Evolutionary conservation across 345 rosid genomes (phyloP).

Genomic region (Gossypium arboreum): DNA sequence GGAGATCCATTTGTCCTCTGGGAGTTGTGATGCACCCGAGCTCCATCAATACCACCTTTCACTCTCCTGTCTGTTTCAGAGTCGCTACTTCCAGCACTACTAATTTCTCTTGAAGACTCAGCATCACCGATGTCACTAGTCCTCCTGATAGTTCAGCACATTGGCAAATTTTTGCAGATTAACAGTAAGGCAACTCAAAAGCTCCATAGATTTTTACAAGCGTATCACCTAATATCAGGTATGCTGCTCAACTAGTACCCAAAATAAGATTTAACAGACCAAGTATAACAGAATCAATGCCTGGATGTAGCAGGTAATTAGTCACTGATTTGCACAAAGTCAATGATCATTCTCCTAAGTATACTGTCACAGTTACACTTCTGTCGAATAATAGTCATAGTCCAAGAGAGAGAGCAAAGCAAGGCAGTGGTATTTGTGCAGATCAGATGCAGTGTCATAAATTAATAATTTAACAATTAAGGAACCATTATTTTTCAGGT

Average conservation of each 20-base stretch:
- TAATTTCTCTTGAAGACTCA: slow-evolving; percentile 37
- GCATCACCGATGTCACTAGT: slow-evolving; percentile 38
- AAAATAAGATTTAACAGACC: neutral
- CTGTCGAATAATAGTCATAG: neutral
- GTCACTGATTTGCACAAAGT: neutral
- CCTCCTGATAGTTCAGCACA: slow-evolving; percentile 25
- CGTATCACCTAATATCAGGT: neutral
- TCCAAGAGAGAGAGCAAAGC: neutral
- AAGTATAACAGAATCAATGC: neutral
- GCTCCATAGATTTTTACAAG: neutral
- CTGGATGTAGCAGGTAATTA: neutral
- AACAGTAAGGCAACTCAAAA: slow-evolving; percentile 8
- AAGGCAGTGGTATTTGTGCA: neutral
- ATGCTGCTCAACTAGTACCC: neutral
- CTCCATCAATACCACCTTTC: slow-evolving; percentile 19
- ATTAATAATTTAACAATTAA: neutral
- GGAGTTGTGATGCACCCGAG: slow-evolving; percentile 26
- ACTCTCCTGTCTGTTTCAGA: slow-evolving; percentile 20
- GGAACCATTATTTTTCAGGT: neutral
- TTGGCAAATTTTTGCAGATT: slow-evolving; percentile 9
- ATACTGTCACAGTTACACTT: neutral
- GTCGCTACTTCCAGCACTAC: slow-evolving; percentile 52
- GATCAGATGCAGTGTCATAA: neutral
- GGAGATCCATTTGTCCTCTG: slow-evolving; percentile 31
- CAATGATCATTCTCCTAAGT: neutral